phyloP scores from a whole-genome alignment of 306 rosid species.

The Gillenia trifoliata region DNA sequence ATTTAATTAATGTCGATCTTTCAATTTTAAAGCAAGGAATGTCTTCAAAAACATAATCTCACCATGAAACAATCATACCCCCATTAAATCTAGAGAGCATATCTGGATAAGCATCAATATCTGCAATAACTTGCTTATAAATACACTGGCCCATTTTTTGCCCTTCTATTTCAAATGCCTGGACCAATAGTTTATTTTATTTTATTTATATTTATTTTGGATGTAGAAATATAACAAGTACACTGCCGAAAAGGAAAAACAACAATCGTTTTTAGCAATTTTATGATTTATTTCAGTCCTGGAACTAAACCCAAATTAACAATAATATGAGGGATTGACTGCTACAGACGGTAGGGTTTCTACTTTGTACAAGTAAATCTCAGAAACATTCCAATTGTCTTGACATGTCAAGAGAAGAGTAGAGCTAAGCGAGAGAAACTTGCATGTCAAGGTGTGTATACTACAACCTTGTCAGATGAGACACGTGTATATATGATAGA shows the following conservation, averaged over 20 bases:
- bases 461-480: neutral
- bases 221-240: neutral
- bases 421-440: neutral
- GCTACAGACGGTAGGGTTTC: neutral
- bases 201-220: neutral
- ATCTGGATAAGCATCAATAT: conserved; percentile 28
- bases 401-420: neutral
- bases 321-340: neutral
- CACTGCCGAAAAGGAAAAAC: neutral
- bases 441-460: neutral
- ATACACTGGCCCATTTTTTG: conserved; percentile 32
- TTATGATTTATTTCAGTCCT: neutral
- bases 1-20: conserved; percentile 17
- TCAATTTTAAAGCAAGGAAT: conserved; percentile 35
- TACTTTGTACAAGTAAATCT: neutral
- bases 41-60: conserved; percentile 29
- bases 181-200: too few species aligned
- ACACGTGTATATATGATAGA: too few species aligned
- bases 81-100: neutral
- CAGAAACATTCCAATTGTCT: neutral
- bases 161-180: neutral
- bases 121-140: conserved; percentile 23
- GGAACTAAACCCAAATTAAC: neutral
- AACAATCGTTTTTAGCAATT: neutral
- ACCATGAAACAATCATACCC: conserved; percentile 12